Evolutionary conservation across 352 stramenopile species (phyloP).

Genomic region (Globisporangium ultimum): DNA sequence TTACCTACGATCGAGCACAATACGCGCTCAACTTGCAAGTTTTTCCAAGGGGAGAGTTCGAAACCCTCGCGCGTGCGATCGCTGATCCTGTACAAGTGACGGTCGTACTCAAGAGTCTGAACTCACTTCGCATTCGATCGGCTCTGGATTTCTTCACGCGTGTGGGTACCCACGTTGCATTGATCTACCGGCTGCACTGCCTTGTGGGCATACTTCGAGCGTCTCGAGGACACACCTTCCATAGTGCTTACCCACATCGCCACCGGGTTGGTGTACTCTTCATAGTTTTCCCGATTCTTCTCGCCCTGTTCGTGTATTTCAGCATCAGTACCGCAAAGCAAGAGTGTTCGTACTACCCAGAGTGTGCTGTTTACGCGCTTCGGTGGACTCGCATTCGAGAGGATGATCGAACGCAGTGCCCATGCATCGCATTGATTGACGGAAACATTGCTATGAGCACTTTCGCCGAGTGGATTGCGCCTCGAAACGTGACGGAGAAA

Average conservation of each 20-base stretch:
- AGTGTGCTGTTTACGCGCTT: slow-evolving; percentile 9
- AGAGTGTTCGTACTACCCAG: slow-evolving; percentile 6
- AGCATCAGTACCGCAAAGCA: neutral
- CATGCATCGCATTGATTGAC: slow-evolving; percentile 30
- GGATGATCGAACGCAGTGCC: slow-evolving; percentile 16
- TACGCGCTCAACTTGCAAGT: slow-evolving; percentile 20
- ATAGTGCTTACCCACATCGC: slow-evolving; percentile 1
- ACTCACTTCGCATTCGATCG: slow-evolving; percentile 30
- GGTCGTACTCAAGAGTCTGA: slow-evolving; percentile 24
- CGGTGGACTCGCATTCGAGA: neutral
- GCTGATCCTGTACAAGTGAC: slow-evolving; percentile 22
- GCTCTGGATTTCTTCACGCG: slow-evolving; percentile 23
- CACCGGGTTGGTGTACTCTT: slow-evolving; percentile 10
- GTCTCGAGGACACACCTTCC: neutral
- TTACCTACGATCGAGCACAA: slow-evolving; percentile 24
- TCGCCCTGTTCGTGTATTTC: neutral
- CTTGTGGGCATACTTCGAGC: neutral
- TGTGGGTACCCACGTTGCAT: slow-evolving; percentile 20
- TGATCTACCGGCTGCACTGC: slow-evolving; percentile 18
- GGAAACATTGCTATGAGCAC: slow-evolving; percentile 7
- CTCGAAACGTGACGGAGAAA: slow-evolving; percentile 11
- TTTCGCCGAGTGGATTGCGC: slow-evolving; percentile 20
- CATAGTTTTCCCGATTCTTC: neutral
- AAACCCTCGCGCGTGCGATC: slow-evolving; percentile 10
- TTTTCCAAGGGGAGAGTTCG: slow-evolving; percentile 16